phyloP scores from a whole-genome alignment of 2,329 filamentous ascomycete species.

The Colletotrichum eleusines region DNA sequence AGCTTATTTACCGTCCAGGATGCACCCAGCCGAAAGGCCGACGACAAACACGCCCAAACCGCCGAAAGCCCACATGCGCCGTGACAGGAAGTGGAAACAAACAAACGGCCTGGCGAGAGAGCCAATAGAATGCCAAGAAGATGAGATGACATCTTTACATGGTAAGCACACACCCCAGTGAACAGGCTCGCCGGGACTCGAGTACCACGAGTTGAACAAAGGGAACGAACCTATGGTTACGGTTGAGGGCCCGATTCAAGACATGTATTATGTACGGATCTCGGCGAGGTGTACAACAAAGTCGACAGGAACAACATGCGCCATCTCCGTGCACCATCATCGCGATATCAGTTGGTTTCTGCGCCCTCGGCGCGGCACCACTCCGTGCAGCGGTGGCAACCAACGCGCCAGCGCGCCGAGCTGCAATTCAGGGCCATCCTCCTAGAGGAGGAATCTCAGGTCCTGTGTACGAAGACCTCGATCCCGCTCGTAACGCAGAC shows the following conservation, averaged over 20 bases:
- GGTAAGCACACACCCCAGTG: no score
- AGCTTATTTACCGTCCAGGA: neutral
- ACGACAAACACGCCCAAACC: neutral
- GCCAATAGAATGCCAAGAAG: no score
- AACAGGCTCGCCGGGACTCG: neutral
- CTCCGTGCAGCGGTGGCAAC: constrained; percentile 40
- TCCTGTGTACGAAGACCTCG: neutral
- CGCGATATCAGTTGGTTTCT: constrained; percentile 24
- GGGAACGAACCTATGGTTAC: neutral
- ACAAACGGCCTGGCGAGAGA: no score
- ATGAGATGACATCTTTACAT: neutral
- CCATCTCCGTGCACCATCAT: neutral
- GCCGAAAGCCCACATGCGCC: neutral
- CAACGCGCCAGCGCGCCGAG: constrained; percentile 37
- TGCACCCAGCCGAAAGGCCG: neutral
- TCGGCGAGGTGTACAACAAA: neutral
- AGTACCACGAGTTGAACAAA: no score
- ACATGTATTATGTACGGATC: neutral
- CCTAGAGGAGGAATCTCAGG: neutral
- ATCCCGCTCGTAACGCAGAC: constrained; percentile 12
- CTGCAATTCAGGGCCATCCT: constrained; percentile 33
- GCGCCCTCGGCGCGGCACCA: constrained; percentile 40
- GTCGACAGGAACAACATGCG: neutral
- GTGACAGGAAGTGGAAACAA: no score
- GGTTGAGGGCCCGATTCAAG: neutral